Evolutionary conservation across 208 protist species (phyloP).

Genomic region (Trypanosoma melophagium): DNA sequence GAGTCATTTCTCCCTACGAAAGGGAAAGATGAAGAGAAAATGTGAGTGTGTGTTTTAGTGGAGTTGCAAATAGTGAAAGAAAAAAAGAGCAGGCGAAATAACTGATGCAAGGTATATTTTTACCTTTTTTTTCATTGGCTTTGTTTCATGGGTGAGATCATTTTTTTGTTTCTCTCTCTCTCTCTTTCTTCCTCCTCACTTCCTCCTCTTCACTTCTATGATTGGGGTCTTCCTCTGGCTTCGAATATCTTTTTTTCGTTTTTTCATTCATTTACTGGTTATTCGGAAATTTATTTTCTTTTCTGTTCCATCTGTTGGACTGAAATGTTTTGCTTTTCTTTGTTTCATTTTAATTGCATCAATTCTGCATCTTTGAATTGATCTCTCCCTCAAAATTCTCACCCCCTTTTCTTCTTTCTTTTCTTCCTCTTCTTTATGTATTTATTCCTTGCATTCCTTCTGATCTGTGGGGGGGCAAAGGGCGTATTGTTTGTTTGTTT

Average conservation of each 20-base stretch:
- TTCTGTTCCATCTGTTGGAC: slow-evolving; percentile 9
- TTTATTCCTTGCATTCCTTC: slow-evolving; percentile 2
- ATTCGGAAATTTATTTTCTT: not conserved
- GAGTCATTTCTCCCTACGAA: too few species aligned
- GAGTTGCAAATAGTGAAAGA: not conserved
- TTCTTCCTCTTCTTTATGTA: slow-evolving; percentile 16
- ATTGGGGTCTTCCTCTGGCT: not conserved
- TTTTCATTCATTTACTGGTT: slow-evolving; percentile 2
- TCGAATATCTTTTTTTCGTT: slow-evolving; percentile 1
- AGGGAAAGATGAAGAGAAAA: not conserved
- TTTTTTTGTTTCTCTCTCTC: not conserved
- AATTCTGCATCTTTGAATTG: too few species aligned
- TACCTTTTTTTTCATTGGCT: not conserved
- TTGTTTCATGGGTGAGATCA: not conserved
- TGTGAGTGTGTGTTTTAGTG: not conserved
- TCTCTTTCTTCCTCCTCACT: not conserved
- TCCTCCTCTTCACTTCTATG: not conserved
- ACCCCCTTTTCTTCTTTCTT: slow-evolving; percentile 20
- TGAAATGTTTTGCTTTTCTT: not conserved
- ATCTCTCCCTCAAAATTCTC: not conserved
- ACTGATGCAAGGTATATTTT: not conserved
- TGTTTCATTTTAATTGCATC: too few species aligned
- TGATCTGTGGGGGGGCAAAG: not conserved
- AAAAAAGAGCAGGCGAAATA: not conserved
- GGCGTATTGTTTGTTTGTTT: too few species aligned